These are phyloP conservation scores for Flaveria trinervia DNA, from an alignment of 129 eudicot species.

Conservation along the genomic window DNA sequence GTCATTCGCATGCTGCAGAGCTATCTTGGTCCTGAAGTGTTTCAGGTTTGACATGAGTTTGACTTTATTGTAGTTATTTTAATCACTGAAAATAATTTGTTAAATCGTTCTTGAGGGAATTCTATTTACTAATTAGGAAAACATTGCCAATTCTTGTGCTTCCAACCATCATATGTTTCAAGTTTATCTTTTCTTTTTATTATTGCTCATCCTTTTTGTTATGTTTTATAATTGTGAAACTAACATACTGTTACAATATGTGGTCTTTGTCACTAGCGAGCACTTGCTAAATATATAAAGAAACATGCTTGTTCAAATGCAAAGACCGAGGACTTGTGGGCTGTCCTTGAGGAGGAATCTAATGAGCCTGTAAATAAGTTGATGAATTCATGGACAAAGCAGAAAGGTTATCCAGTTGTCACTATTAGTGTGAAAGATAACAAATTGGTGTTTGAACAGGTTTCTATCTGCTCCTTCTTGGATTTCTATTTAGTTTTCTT, in stretches of 20 bases:
- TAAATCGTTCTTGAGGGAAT: background rate
- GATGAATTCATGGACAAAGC: conserved; percentile 98
- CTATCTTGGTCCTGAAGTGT: conserved; percentile 83
- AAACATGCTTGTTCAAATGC: conserved; percentile 92
- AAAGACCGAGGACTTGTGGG: conserved; percentile 97
- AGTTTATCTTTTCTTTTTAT: conserved; percentile 7
- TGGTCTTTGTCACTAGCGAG: conserved; percentile 50
- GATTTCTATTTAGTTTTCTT: background rate
- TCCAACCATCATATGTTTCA: conserved; percentile 2
- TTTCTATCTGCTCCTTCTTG: conserved; percentile 25
- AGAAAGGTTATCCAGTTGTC: conserved; percentile 93
- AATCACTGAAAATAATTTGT: background rate
- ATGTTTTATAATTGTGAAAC: background rate
- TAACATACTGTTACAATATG: conserved; percentile 13
- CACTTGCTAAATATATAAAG: conserved; percentile 86
- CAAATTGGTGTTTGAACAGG: conserved; percentile 84
- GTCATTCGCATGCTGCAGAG: conserved; percentile 98
- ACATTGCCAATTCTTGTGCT: background rate
- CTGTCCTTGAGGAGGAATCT: conserved; percentile 88
- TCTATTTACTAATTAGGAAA: conserved; percentile 11
- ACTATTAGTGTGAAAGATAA: conserved; percentile 64
- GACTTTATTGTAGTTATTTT: background rate
- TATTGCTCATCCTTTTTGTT: background rate
- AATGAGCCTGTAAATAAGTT: conserved; percentile 86
- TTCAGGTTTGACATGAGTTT: conserved; percentile 61